Evolutionary conservation across 2,329 filamentous ascomycete species (phyloP), one percentile per base, ranked within the genome.

Genomic region (Parasarocladium wereldwijsianum): DNA sequence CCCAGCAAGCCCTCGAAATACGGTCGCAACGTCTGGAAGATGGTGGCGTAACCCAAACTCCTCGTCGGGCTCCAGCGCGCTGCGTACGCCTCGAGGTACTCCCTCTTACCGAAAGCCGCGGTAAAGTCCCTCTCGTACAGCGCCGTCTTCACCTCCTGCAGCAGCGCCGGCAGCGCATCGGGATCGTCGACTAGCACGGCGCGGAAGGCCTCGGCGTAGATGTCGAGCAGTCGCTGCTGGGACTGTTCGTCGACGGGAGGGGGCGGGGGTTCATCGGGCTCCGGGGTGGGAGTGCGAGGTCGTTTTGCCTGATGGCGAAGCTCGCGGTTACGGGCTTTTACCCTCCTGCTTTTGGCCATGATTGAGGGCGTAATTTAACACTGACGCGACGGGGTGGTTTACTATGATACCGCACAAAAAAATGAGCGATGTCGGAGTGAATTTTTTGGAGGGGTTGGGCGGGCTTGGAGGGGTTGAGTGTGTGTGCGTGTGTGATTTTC

Each of bases 61-160:
- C 90, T 66, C 31, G 80, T 79, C 2, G 87, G 82, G 52, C 85
- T 93, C 86, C 87, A 98, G 42, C 90, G 62, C 32, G 83, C 70
- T 7, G 84, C 83, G 58, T 98, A 98, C 8, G 79, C 81, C 36
- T 79, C 71, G 12, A 94, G 64, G 42, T 77, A 69, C 25, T 78
- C 71, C 32, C 71, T 64, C 26, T 63, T 64, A 1, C 73, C 74
- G 55, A 96, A 98, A 0, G 87, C 87, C 11, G 62, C 57, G 9
- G 64, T 64, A 53, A 96, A 96, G 49, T 96, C 82, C 18, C 90
- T 72, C 34, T 80, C 75, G 50, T 78, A 96, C 7, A 98, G 64
- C 38, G 87, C 82, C 6, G 74, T 65, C 52, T 96, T 98, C 37
- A 96, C 70, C 31, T 76, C 70, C 46, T 93, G 87, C 13, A 96